These are phyloP conservation scores for Globisporangium cederbergense DNA, from an alignment of 352 stramenopile genomes.

Conservation along the genomic window DNA sequence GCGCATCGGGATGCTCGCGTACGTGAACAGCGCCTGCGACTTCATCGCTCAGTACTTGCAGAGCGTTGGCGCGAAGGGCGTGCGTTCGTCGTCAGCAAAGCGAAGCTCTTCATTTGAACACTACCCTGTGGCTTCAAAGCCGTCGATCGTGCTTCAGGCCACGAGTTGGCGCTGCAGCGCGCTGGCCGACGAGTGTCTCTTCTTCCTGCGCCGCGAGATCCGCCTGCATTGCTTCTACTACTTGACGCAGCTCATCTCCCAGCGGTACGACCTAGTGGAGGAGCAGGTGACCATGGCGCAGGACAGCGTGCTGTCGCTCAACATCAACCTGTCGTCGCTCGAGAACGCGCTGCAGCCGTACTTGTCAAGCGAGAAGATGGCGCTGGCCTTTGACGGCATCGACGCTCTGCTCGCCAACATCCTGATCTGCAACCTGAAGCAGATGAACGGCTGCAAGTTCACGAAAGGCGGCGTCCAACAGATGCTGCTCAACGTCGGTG, in stretches of 20 bases:
- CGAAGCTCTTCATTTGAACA: conserved; percentile 16
- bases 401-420: conserved; percentile 59
- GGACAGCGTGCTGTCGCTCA: conserved; percentile 66
- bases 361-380: conserved; percentile 70
- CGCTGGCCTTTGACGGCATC: conserved; percentile 67
- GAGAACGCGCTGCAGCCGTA: conserved; percentile 76
- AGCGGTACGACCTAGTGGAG: conserved; percentile 58
- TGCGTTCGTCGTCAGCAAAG: not conserved
- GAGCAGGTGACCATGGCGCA: conserved; percentile 63
- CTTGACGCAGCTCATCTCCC: conserved; percentile 66
- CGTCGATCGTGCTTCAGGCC: conserved; percentile 38
- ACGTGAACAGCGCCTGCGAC: conserved; percentile 74
- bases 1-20: conserved; percentile 70
- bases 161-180: conserved; percentile 71
- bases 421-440: conserved; percentile 57
- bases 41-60: conserved; percentile 62
- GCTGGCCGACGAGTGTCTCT: conserved; percentile 70
- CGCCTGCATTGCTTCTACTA: conserved; percentile 77
- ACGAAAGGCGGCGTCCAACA: conserved; percentile 71
- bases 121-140: not conserved
- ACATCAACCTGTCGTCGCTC: conserved; percentile 72
- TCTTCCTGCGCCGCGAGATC: conserved; percentile 75
- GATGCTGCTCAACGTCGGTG: conserved; percentile 75
- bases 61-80: conserved; percentile 8
- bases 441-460: conserved; percentile 63